A percentile compares a stretch with the other conserved stretches of the same genome.
phyloP scores from a whole-genome alignment of 495 filamentous ascomycete genomes.

The Platismatia glauca region DNA sequence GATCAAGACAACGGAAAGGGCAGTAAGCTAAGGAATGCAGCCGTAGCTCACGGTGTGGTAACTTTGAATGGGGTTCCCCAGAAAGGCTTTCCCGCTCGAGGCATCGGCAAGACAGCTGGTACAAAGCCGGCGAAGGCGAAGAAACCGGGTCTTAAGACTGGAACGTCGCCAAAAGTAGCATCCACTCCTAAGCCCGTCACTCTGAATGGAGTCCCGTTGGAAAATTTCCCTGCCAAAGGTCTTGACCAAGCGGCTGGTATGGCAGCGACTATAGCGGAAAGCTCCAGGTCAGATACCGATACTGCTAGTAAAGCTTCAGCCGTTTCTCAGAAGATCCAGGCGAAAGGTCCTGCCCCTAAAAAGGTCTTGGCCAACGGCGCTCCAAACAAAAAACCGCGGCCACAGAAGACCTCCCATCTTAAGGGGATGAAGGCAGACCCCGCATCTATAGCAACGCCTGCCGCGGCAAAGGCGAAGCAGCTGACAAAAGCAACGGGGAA shows the following conservation, averaged over 20 bases:
- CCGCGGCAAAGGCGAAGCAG: background rate
- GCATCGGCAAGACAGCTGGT: background rate
- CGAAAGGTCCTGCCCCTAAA: conserved; percentile 9
- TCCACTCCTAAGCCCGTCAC: conserved; percentile 4
- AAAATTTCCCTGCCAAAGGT: conserved; percentile 12
- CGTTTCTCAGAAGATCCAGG: conserved; percentile 3
- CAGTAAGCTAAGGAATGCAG: conserved; percentile 15
- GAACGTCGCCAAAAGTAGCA: background rate
- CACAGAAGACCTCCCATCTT: background rate
- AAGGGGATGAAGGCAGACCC: background rate
- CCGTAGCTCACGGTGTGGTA: conserved; percentile 14
- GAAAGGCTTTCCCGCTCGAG: conserved; percentile 6
- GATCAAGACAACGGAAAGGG: conserved; percentile 15
- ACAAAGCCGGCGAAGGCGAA: background rate
- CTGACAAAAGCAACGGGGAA: background rate
- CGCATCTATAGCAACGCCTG: background rate
- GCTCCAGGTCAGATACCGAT: background rate
- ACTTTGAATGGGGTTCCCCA: conserved; percentile 14
- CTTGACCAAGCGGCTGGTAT: background rate
- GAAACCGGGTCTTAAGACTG: background rate
- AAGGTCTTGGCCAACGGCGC: conserved; percentile 5
- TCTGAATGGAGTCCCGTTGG: conserved; percentile 11
- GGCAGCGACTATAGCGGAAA: background rate
- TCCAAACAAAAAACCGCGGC: conserved; percentile 1
- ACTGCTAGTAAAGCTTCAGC: conserved; percentile 5